A percentile compares a stretch with the other conserved stretches of the same genome.
phyloP scores from a whole-genome alignment of 1,284 basidiomycete species.

The Cryptococcus depauperatus region DNA sequence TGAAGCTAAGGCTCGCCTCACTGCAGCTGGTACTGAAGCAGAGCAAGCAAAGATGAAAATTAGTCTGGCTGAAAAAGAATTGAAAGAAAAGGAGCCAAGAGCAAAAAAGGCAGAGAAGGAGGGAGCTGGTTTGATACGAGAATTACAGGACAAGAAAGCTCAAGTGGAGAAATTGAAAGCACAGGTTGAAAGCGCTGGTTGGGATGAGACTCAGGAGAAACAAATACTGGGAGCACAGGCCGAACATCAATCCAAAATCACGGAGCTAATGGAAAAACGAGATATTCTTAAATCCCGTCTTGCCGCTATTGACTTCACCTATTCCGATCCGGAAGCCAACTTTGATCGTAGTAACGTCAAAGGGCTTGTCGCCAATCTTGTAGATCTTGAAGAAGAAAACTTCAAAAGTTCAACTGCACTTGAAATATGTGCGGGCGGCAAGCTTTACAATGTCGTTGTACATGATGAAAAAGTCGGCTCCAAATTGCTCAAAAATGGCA shows the following conservation, averaged over 20 bases:
- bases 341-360: constrained; percentile 86
- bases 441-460: constrained; percentile 91
- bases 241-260: constrained; percentile 54
- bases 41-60: constrained; percentile 76
- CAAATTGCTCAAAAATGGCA: constrained; percentile 68
- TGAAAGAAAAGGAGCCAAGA: constrained; percentile 65
- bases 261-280: constrained; percentile 60
- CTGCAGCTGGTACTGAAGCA: constrained; percentile 73
- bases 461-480: constrained; percentile 83
- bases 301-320: constrained; percentile 73
- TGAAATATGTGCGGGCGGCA: constrained; percentile 84
- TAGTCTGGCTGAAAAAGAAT: constrained; percentile 68
- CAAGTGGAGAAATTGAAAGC: constrained; percentile 56
- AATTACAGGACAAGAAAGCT: constrained; percentile 55
- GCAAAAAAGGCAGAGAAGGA: constrained; percentile 83
- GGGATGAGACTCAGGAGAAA: constrained; percentile 70
- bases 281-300: constrained; percentile 64
- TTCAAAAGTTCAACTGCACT: constrained; percentile 78
- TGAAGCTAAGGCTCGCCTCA: constrained; percentile 67
- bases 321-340: constrained; percentile 63
- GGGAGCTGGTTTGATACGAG: constrained; percentile 61
- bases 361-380: constrained; percentile 81
- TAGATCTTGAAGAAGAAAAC: constrained; percentile 63
- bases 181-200: constrained; percentile 59
- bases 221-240: constrained; percentile 55